These are phyloP conservation scores for Aquanectria penicillioides DNA, from an alignment of 2,329 filamentous ascomycete genomes.

Conservation along the genomic window DNA sequence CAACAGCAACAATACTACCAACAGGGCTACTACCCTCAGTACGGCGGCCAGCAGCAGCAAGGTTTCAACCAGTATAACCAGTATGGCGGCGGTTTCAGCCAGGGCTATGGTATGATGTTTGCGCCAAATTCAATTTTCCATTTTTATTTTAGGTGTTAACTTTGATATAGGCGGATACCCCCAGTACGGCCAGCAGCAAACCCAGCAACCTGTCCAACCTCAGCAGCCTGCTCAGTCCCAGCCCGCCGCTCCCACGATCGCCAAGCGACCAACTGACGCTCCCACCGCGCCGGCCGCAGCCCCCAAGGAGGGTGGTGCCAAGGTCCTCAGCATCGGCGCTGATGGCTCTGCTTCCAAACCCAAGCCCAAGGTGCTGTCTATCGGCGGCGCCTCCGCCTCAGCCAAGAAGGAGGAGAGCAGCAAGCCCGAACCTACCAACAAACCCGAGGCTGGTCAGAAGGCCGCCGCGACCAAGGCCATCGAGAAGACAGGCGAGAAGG, in stretches of 20 bases:
- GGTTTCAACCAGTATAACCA: slow-evolving; percentile 64
- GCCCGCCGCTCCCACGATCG: slow-evolving; percentile 34
- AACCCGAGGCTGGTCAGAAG: slow-evolving; percentile 80
- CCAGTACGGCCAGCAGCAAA: slow-evolving; percentile 60
- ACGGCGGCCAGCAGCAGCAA: slow-evolving; percentile 54
- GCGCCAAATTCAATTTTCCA: slow-evolving; percentile 10
- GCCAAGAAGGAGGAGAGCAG: slow-evolving; percentile 56
- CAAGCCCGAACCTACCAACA: slow-evolving; percentile 59
- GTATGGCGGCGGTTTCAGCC: slow-evolving; percentile 62
- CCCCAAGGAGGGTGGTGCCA: too few species aligned
- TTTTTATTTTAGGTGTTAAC: slow-evolving; percentile 26
- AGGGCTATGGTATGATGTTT: slow-evolving; percentile 52
- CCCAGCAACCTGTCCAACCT: slow-evolving; percentile 52
- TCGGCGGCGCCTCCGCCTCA: slow-evolving; percentile 47
- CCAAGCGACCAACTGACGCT: slow-evolving; percentile 40
- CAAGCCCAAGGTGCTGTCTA: slow-evolving; percentile 59
- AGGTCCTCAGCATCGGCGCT: slow-evolving; percentile 76
- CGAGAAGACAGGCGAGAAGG: slow-evolving; percentile 83
- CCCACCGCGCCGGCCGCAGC: slow-evolving; percentile 57
- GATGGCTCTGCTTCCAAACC: slow-evolving; percentile 64
- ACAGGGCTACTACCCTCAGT: slow-evolving; percentile 68
- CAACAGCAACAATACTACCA: slow-evolving; percentile 56
- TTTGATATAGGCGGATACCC: slow-evolving; percentile 58
- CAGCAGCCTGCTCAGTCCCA: slow-evolving; percentile 56
- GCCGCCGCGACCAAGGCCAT: slow-evolving; percentile 89